Evolutionary conservation across 1,284 basidiomycete genomes (phyloP), one percentile per base, ranked within the genome.

Genomic region (Phellinidium pouzarii): DNA sequence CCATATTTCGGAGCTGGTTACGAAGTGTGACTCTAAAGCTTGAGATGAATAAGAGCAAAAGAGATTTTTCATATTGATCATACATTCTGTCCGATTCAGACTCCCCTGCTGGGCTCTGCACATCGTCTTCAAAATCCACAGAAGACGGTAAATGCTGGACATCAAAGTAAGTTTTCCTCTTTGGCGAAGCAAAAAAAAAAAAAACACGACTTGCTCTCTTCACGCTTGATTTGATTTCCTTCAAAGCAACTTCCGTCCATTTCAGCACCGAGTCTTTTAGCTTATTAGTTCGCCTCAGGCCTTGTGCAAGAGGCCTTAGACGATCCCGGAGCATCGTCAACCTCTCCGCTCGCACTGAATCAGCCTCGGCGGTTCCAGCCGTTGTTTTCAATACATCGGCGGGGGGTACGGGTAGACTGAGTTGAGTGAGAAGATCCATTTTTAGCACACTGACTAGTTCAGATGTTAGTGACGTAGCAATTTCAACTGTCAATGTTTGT

Each of bases 201-300:
- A 40, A 7, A 27, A 57, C n/a, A n/a, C n/a, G 44, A 66, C 76
- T 54, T 63, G 84, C 82, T 65, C 71, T 72, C 64, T 74, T 77
- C 25, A 91, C 71, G 27, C 82, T 74, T 12, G 76, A 75, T 55
- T 78, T 72, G 20, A 94, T 74, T 53, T 88, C 82, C 8, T 69
- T 70, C 53, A 92, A 71, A 8, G 86, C 87, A 1, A 80, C 79
- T 43, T 90, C 84, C 58, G 87, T 74, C 88, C 93, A 98, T 11
- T 83, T 79, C 1, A 75, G 61, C 12, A 85, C 72, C 0, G 87
- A 80, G 46, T 84, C 80, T 36, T 84, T 84, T 36, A 91, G 66
- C 4, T 84, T 85, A 26, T 79, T 80, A 1, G 91, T 92, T 54
- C 87, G 77, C 14, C 83, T 68, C 36, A 98, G 74, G 0, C 89